phyloP scores from a whole-genome alignment of 441 rosid genomes.

The Rhodomyrtus psidioides region DNA sequence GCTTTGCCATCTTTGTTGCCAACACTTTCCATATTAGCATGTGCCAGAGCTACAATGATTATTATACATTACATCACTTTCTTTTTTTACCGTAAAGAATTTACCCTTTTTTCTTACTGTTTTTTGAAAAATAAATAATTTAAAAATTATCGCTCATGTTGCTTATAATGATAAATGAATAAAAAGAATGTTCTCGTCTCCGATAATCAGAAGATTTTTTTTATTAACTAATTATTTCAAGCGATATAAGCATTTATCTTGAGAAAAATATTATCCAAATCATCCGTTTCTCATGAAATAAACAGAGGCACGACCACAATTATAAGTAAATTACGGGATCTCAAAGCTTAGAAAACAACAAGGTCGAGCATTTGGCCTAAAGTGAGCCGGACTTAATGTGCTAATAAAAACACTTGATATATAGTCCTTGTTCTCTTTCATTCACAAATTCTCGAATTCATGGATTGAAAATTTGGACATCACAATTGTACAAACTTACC shows the following conservation, averaged over 20 bases:
- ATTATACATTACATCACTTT: neutral
- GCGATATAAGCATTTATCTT: accelerated
- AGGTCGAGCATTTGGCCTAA: neutral
- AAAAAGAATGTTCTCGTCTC: neutral
- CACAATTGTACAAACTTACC: neutral
- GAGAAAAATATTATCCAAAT: accelerated
- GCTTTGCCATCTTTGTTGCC: neutral
- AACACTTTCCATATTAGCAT: neutral
- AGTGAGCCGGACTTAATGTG: neutral
- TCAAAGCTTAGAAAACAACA: neutral
- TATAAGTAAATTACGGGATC: neutral
- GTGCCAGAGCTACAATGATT: neutral
- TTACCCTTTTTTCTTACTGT: no score
- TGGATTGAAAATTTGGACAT: neutral
- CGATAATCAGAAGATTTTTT: neutral
- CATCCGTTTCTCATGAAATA: neutral
- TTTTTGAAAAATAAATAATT: no score
- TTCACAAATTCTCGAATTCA: neutral
- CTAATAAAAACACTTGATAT: neutral
- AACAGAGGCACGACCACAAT: neutral
- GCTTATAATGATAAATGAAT: neutral
- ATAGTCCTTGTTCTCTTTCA: neutral
- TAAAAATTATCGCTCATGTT: neutral
- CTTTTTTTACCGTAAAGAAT: neutral
- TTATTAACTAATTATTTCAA: neutral